These are phyloP conservation scores for Lactifluus rugatus DNA, from an alignment of 768 basidiomycete species.

Conservation along the genomic window DNA sequence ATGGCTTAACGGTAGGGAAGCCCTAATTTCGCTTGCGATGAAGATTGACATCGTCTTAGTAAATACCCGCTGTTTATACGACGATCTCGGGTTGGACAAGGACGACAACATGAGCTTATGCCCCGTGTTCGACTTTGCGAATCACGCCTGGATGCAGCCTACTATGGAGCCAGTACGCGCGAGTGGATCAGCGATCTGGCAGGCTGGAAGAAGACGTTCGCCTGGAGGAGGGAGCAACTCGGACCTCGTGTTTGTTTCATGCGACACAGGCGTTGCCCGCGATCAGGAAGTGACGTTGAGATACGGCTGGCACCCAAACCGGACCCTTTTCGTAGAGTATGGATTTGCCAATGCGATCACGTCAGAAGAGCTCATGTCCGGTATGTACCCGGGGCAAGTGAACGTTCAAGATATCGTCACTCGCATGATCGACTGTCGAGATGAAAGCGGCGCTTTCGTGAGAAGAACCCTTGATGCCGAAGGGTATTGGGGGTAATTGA, in stretches of 20 bases:
- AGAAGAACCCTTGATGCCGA: slow-evolving; percentile 44
- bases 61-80: slow-evolving; percentile 86
- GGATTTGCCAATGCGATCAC: slow-evolving; percentile 57
- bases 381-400: slow-evolving; percentile 42
- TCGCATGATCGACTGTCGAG: slow-evolving; percentile 36
- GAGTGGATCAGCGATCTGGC: slow-evolving; percentile 2
- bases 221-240: slow-evolving; percentile 15
- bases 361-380: slow-evolving; percentile 23
- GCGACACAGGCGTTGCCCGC: slow-evolving; percentile 28
- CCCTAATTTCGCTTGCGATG: slow-evolving; percentile 5
- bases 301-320: slow-evolving; percentile 76
- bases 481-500: slow-evolving; percentile 75
- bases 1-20: slow-evolving; percentile 74
- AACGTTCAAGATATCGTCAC: slow-evolving; percentile 50
- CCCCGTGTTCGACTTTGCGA: slow-evolving; percentile 87
- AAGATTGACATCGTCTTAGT: slow-evolving; percentile 36
- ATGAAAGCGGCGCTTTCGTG: slow-evolving; percentile 37
- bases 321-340: slow-evolving; percentile 78
- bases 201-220: not conserved
- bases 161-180: slow-evolving; percentile 34
- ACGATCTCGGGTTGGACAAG: slow-evolving; percentile 42
- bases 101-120: slow-evolving; percentile 80
- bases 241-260: slow-evolving; percentile 43
- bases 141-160: slow-evolving; percentile 45
- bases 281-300: slow-evolving; percentile 65